Evolutionary conservation across 306 rosid species (phyloP).

Genomic region (Inga laurina): DNA sequence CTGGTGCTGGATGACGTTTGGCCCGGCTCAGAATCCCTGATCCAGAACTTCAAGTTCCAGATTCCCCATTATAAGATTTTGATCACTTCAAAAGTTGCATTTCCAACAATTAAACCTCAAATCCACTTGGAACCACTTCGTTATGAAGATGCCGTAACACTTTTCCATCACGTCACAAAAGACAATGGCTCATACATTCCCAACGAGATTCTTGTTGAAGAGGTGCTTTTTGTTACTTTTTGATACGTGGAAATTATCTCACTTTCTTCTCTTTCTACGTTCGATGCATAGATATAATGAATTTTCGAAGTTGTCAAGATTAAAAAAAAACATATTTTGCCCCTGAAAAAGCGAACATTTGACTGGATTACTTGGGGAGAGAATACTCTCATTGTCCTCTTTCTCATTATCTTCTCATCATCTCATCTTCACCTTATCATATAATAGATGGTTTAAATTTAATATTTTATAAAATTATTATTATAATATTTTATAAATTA

Average conservation of each 20-base stretch:
- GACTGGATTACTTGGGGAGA: neutral
- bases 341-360: neutral
- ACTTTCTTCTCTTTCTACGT: neutral
- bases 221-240: slow-evolving; percentile 41
- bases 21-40: slow-evolving; percentile 51
- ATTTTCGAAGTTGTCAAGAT: neutral
- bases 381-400: too few species aligned
- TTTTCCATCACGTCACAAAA: slow-evolving; percentile 42
- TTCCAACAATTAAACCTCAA: slow-evolving; percentile 28
- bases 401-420: too few species aligned
- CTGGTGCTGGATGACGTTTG: slow-evolving; percentile 73
- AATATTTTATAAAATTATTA: too few species aligned
- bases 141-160: slow-evolving; percentile 45
- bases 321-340: neutral
- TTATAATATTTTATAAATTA: too few species aligned
- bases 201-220: slow-evolving; percentile 26
- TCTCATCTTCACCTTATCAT: too few species aligned
- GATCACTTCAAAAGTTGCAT: slow-evolving; percentile 59
- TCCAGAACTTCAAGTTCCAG: slow-evolving; percentile 42
- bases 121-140: slow-evolving; percentile 39
- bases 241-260: neutral
- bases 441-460: too few species aligned
- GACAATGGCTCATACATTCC: slow-evolving; percentile 26
- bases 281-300: neutral
- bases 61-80: slow-evolving; percentile 52